Conservation (phyloP, 2,329 filamentous ascomycete species). For the Verticillium zaregamsianum region DNA sequence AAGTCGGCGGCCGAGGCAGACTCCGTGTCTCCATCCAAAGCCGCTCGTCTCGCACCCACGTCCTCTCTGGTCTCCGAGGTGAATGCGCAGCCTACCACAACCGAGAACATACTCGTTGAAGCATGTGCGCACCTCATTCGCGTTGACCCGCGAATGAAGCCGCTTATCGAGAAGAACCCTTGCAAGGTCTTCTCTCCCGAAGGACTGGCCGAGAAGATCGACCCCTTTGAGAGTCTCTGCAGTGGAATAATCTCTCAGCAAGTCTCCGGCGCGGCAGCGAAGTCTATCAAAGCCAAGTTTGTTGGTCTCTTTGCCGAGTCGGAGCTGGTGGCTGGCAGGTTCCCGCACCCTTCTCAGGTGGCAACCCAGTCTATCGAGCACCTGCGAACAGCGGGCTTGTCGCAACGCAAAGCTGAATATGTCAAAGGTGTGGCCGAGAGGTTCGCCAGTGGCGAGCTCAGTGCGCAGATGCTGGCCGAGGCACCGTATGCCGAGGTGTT, state of each 20-base stretch:
- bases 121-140: conserved; percentile 71
- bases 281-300: conserved; percentile 84
- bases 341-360: conserved; percentile 76
- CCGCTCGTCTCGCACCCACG: conserved; percentile 1
- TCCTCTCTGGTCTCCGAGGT: conserved; percentile 10
- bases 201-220: conserved; percentile 77
- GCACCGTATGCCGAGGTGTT: conserved; percentile 85
- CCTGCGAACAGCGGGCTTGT: conserved; percentile 82
- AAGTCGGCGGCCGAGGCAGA: conserved; percentile 38
- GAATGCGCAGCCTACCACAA: conserved; percentile 50
- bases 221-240: conserved; percentile 80
- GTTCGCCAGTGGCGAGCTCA: conserved; percentile 72
- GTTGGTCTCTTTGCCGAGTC: conserved; percentile 61
- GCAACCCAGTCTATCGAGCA: conserved; percentile 56
- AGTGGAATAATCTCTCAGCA: conserved; percentile 95
- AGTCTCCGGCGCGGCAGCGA: conserved; percentile 88
- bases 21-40: conserved; percentile 42
- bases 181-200: conserved; percentile 78
- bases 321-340: conserved; percentile 31
- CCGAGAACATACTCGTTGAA: conserved; percentile 67
- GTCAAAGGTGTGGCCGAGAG: conserved; percentile 80
- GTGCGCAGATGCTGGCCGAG: conserved; percentile 68
- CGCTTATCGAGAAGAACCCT: conserved; percentile 67
- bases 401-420: conserved; percentile 94
- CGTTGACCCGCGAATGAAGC: conserved; percentile 67